phyloP scores from a whole-genome alignment of 73 alveolate genomes.

The Symbiodinium natans region DNA sequence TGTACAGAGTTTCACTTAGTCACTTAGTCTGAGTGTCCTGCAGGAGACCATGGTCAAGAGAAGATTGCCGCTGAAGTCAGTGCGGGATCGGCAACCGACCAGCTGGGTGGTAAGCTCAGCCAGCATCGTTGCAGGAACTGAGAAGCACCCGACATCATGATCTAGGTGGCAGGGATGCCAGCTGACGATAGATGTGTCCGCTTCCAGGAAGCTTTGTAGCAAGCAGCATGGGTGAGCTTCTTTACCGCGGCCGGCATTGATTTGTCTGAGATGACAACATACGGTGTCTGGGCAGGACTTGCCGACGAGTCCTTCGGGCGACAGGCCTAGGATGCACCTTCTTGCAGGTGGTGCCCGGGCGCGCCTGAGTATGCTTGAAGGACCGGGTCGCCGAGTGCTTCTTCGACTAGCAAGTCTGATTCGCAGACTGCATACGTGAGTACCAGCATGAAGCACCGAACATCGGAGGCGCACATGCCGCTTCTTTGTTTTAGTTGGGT shows the following conservation, averaged over 20 bases:
- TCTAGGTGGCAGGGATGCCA: neutral
- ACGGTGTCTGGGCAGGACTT: neutral
- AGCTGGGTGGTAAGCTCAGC: slow-evolving; percentile 30
- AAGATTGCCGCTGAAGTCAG: slow-evolving; percentile 22
- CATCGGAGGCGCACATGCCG: neutral
- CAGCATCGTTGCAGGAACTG: neutral
- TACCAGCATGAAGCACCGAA: neutral
- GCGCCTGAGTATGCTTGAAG: no score
- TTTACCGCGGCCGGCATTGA: no score
- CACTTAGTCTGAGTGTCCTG: no score
- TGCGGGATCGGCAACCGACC: slow-evolving; percentile 70
- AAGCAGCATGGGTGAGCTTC: neutral
- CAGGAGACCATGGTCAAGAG: slow-evolving; percentile 24
- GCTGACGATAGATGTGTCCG: neutral
- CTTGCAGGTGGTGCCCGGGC: no score
- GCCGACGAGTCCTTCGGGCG: neutral
- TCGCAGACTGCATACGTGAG: neutral
- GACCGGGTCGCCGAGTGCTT: neutral
- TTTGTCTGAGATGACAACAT: no score
- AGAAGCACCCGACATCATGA: no score
- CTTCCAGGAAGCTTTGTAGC: neutral
- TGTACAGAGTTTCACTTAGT: no score
- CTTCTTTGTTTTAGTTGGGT: neutral
- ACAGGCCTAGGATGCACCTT: neutral
- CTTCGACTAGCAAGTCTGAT: neutral